Conservation (phyloP, 495 filamentous ascomycete genomes). For the Friedmanniomyces simplex region DNA sequence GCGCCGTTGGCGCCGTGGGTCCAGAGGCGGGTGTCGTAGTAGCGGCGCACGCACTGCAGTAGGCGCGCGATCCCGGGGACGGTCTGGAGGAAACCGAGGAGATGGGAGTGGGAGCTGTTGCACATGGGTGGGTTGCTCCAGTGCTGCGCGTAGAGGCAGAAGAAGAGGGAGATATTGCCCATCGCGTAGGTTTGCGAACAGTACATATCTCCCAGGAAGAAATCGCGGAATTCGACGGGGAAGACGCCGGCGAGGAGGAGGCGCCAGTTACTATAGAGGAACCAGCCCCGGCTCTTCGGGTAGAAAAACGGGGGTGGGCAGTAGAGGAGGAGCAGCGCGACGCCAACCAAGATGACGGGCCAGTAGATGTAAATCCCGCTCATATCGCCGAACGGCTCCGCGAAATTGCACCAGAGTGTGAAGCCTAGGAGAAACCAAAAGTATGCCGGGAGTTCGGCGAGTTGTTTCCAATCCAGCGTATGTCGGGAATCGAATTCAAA, state of each 20-base stretch:
- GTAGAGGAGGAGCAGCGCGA: conserved; percentile 56
- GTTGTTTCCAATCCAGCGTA: conserved; percentile 77
- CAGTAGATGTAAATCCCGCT: conserved; percentile 67
- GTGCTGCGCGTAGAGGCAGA: conserved; percentile 72
- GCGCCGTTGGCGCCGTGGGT: conserved; percentile 87
- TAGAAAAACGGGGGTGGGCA: conserved; percentile 11
- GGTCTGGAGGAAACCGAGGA: conserved; percentile 77
- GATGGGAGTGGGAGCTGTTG: conserved; percentile 73
- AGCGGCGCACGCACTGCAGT: conserved; percentile 84
- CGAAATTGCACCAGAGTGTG: conserved; percentile 82
- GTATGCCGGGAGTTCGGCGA: conserved; percentile 71
- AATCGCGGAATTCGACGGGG: conserved; percentile 92
- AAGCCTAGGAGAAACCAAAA: conserved; percentile 69
- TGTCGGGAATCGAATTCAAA: conserved; percentile 89
- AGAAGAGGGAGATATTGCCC: conserved; percentile 88
- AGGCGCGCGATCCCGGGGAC: conserved; percentile 81
- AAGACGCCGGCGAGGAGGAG: conserved; percentile 75
- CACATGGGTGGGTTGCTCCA: conserved; percentile 65
- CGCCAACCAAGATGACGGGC: conserved; percentile 66
- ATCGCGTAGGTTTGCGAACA: conserved; percentile 87
- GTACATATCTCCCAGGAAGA: conserved; percentile 95
- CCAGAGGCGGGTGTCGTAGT: conserved; percentile 75
- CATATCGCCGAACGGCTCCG: conserved; percentile 44
- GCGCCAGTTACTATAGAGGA: conserved; percentile 44
- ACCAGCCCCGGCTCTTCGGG: conserved; percentile 2